Base-by-base conservation (phyloP, 1,284 basidiomycete species). In the Malassezia psittaci region DNA sequence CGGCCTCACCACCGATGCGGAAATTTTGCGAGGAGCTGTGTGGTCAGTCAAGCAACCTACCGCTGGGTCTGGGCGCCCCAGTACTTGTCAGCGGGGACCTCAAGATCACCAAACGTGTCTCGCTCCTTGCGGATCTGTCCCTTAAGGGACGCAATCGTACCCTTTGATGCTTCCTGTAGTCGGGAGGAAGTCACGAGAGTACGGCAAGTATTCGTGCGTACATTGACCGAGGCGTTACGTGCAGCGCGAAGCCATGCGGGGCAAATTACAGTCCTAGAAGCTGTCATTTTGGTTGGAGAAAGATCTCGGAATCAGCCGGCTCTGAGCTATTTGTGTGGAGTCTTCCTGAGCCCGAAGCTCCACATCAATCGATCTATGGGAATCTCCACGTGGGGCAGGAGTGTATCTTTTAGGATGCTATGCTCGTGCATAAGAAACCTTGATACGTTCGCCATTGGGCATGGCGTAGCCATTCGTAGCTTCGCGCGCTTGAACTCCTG, bases 1-100 rank as follows among this genome's bases (percentile, higher is more conserved):
- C 94, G 5, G 86, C 79, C 29, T 86, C 83, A 38, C 94, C 94
- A 60, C 93, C 94, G 67, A 99, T 99, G 77, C 98, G 91, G 73
- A 99, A 99, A 79, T 99, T 99, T 77, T 48, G 91, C 87, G 64
- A 98, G 80, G 29, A 90, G 94, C 42, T 44, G 19, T 32, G 42
- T 44, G 10, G 33, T 21, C 12, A 21, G 33, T 13, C 4, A 39
- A 19, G 10, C 13, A 24, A 44, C 42, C 6, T 44, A 44, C 48
- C 94, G 83, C 77, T 98, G 94, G 34, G 94, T 99, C 79, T 98
- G 94, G 16, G 93, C 93, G 60, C 94, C 94, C 90, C 93, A 99
- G 79, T 96, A 96, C 54, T 86, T 83, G 72, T 96, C 87, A 19
- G 86, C 83, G 38, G 94, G 93, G 45, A 99, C 94, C 70, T 88